Base-by-base conservation (phyloP, 2,329 filamentous ascomycete species). In the Knufia fluminis region DNA sequence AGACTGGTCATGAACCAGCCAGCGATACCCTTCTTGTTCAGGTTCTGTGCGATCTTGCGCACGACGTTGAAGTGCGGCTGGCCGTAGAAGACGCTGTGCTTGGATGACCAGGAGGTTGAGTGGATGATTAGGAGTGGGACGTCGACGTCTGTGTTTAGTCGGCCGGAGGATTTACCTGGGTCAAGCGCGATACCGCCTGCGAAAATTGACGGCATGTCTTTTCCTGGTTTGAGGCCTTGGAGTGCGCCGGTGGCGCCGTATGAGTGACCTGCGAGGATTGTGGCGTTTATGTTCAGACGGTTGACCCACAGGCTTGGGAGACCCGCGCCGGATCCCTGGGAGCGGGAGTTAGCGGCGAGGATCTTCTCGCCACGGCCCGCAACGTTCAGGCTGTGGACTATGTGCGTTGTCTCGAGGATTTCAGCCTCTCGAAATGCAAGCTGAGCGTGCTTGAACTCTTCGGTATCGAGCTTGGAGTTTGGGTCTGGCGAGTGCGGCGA, bases 241-340 rank as follows among this genome's bases (percentile, higher is more conserved):
- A 84, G 67, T 0, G 78, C 80, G 2, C 77, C 73, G 0, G 82
- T 84, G 1, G 80, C 81, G 43, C 82, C 82, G 64, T 80, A 83
- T 0, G 78, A 82, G 60, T 85, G 81, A 0, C 81, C 81, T 2
- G 69, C 76, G 7, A 84, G 69, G 40, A 78, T 71, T 56, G 82
- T 71, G 31, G 74, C 70, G 24, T 72, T 65, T 40, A 74, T 67
- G 60, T 82, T 72, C 4, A 85, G 70, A 8, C 78, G 71, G 49
- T 66, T 64, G 31, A 68, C 61, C 72, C 80, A 85, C 14, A 65
- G 64, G 2, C 66, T 57, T 1, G 81, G 69, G 53, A 57, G 58
- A 39, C 71, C 77, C 1, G 81, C 69, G 53, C 66, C 64, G 19
- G 55, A 58, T 39, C 71, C 77, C 61, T 76, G 77, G 31, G 54